Percentiles rank a stretch among this genome's conserved stretches.
Evolutionary conservation across 1,284 basidiomycete genomes (phyloP).

Genomic region (Apiotrichum sp.): DNA sequence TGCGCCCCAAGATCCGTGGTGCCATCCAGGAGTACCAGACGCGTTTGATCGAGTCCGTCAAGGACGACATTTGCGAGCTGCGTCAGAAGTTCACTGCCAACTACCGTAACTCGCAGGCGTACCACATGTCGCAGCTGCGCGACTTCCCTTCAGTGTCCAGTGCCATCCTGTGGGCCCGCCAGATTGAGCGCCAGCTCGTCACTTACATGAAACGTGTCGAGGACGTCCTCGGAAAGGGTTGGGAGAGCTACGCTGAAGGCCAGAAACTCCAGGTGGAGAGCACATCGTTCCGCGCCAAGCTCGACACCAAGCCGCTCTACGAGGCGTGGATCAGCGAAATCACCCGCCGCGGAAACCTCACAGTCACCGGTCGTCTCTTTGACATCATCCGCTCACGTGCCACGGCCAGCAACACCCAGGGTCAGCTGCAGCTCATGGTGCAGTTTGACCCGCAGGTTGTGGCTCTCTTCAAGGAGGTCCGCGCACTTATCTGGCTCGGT

Average conservation of each 20-base stretch:
- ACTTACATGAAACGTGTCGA: slow-evolving; percentile 99
- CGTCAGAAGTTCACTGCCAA: slow-evolving; percentile 97
- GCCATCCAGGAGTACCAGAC: slow-evolving; percentile 99
- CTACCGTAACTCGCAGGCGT: slow-evolving; percentile 90
- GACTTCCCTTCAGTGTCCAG: slow-evolving; percentile 95
- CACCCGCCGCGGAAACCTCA: slow-evolving; percentile 70
- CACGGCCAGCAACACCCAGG: slow-evolving; percentile 53
- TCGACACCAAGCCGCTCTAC: slow-evolving; percentile 87
- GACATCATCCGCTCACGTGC: slow-evolving; percentile 76
- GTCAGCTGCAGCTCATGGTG: slow-evolving; percentile 75
- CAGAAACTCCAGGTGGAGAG: slow-evolving; percentile 92
- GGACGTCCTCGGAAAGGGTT: slow-evolving; percentile 95
- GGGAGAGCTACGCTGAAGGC: slow-evolving; percentile 98
- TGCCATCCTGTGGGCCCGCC: slow-evolving; percentile 95
- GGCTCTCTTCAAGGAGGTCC: slow-evolving; percentile 95
- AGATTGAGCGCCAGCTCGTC: slow-evolving; percentile 92
- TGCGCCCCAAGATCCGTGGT: slow-evolving; percentile 95
- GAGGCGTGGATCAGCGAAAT: slow-evolving; percentile 97
- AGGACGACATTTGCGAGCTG: slow-evolving; percentile 90
- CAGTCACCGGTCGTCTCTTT: slow-evolving; percentile 90
- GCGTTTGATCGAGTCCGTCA: slow-evolving; percentile 93
- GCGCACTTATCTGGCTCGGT: slow-evolving; percentile 90
- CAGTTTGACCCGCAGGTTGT: slow-evolving; percentile 98
- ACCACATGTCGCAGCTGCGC: slow-evolving; percentile 96
- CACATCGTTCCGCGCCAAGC: slow-evolving; percentile 86